Conservation (phyloP, 129 eudicot genomes). For the Centaurea solstitialis region DNA sequence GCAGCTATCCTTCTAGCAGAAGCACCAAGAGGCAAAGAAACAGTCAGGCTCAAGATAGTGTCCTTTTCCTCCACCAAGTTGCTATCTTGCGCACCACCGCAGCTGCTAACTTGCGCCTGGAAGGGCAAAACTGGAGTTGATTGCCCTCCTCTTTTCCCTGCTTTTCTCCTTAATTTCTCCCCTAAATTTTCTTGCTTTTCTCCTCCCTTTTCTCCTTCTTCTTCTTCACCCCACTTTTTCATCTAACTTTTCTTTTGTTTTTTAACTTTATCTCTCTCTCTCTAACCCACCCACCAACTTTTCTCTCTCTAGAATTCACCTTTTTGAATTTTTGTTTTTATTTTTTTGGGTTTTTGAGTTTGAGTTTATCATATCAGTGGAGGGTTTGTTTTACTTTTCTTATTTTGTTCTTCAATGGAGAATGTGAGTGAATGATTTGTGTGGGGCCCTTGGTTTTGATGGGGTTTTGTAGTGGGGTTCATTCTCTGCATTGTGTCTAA, state of each 20-base stretch:
- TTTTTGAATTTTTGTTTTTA: constrained; percentile 9
- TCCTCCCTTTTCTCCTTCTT: constrained; percentile 43
- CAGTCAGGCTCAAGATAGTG: constrained; percentile 7
- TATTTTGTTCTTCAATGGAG: constrained; percentile 15
- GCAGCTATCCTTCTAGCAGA: constrained; percentile 89
- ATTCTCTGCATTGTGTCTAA: constrained; percentile 7
- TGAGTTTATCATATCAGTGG: constrained; percentile 10
- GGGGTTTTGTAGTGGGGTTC: constrained; percentile 22
- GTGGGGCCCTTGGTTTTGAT: constrained; percentile 30
- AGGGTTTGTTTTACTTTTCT: neutral
- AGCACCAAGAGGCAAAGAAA: constrained; percentile 33
- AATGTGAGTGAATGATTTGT: constrained; percentile 26
- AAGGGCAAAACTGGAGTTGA: constrained; percentile 58
- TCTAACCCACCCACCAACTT: constrained; percentile 40
- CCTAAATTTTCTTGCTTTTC: constrained; percentile 65
- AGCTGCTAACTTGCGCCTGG: constrained; percentile 24
- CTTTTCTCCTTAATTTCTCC: constrained; percentile 60
- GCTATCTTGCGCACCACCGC: constrained; percentile 32
- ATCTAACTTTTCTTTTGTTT: constrained; percentile 26
- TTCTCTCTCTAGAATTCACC: constrained; percentile 38
- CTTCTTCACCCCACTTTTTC: constrained; percentile 52
- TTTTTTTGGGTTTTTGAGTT: constrained; percentile 4
- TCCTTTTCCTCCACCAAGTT: constrained; percentile 14
- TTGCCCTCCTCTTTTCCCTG: constrained; percentile 68
- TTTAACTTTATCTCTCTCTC: constrained; percentile 24